These are phyloP conservation scores for Leishmania major DNA, from an alignment of 208 protist genomes.

Conservation along the genomic window DNA sequence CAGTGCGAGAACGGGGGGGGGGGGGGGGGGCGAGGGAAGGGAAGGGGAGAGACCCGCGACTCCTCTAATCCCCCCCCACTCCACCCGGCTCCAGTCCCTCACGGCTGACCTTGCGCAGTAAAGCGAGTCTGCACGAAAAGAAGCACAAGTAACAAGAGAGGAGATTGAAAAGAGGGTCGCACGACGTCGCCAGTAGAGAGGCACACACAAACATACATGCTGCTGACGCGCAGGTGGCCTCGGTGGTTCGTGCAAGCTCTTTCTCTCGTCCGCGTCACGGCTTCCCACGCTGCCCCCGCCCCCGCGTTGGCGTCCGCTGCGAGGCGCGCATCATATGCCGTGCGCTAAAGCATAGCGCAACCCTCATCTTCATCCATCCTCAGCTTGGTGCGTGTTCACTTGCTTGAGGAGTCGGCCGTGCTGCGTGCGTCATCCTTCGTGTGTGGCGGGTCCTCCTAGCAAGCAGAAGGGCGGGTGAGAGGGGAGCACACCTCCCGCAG, in stretches of 20 bases:
- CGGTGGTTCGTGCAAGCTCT: neutral
- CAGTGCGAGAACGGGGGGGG: neutral
- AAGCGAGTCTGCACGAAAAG: neutral
- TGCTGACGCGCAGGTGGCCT: neutral
- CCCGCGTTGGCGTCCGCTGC: neutral
- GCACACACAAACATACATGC: neutral
- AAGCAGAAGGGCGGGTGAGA: neutral
- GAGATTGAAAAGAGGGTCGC: neutral
- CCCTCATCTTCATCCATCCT: neutral
- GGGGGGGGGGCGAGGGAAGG: too few species aligned
- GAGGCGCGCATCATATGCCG: neutral
- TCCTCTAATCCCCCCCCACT: neutral
- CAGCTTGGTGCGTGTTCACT: neutral
- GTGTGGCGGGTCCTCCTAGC: neutral
- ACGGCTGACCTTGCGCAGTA: neutral
- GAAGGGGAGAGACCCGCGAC: neutral
- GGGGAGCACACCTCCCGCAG: neutral
- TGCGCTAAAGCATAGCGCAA: neutral
- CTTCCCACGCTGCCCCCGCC: neutral
- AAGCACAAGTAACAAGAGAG: neutral
- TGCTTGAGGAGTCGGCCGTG: neutral
- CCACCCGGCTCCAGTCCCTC: neutral
- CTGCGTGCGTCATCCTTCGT: neutral
- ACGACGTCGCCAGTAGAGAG: neutral
- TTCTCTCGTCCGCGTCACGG: neutral